These are phyloP conservation scores for Myochromella boudieri DNA, from an alignment of 768 basidiomycete species.

Conservation along the genomic window DNA sequence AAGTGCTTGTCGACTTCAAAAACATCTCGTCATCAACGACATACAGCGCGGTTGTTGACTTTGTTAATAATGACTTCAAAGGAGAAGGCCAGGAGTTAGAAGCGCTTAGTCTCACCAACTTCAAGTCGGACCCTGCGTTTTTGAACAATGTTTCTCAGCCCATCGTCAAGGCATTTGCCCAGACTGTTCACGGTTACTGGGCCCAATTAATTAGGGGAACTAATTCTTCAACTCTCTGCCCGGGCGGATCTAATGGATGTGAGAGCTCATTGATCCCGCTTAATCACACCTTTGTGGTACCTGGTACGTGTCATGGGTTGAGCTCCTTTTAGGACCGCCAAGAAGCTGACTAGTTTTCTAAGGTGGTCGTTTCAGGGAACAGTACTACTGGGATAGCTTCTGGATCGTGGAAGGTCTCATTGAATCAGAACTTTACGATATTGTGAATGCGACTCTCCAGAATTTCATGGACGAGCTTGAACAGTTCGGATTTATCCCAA, in stretches of 20 bases:
- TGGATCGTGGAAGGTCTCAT: conserved; percentile 91
- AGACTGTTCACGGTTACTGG: conserved; percentile 88
- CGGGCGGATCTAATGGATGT: conserved; percentile 51
- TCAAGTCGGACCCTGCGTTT: conserved; percentile 64
- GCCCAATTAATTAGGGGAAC: conserved; percentile 73
- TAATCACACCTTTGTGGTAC: conserved; percentile 89
- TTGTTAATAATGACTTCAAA: conserved; percentile 72
- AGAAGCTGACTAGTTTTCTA: background rate
- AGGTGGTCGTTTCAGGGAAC: conserved; percentile 78
- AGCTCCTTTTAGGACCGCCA: background rate
- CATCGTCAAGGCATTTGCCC: conserved; percentile 67
- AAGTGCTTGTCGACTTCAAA: conserved; percentile 70
- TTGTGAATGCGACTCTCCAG: conserved; percentile 76
- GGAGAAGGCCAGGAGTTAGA: conserved; percentile 88
- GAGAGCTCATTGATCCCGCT: conserved; percentile 87
- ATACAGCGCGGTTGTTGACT: conserved; percentile 62
- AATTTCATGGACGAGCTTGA: conserved; percentile 97
- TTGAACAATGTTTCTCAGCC: conserved; percentile 69
- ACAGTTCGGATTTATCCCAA: conserved; percentile 86
- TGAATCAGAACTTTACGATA: conserved; percentile 68
- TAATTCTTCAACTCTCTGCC: conserved; percentile 67
- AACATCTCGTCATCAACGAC: conserved; percentile 51
- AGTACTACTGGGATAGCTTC: conserved; percentile 74
- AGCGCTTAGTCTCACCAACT: conserved; percentile 58
- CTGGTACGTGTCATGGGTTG: conserved; percentile 49